Percentiles rank a stretch among this genome's conserved stretches.
Evolutionary conservation across 345 rosid species (phyloP).

Genomic region (Eucalyptus caleyi): DNA sequence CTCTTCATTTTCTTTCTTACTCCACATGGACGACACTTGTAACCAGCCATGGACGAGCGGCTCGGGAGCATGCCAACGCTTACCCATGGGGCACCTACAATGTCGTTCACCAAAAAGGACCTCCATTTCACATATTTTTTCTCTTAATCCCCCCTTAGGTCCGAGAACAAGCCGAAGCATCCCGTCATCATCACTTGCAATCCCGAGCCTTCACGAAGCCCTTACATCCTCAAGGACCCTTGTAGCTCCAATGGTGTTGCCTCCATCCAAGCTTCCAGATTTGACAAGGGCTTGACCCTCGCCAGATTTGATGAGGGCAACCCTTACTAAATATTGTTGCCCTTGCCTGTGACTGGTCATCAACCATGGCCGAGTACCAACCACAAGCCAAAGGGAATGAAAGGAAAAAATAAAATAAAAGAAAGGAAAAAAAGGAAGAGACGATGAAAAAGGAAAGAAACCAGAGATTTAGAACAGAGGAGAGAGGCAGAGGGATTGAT

Average conservation of each 20-base stretch:
- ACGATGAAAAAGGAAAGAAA: neutral
- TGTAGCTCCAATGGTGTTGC: neutral
- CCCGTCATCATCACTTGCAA: neutral
- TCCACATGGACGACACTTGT: neutral
- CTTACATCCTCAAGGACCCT: neutral
- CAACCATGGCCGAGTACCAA: fast-evolving
- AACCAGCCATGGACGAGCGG: neutral
- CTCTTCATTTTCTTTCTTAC: neutral
- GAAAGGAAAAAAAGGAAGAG: neutral
- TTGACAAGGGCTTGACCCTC: neutral
- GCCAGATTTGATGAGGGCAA: no score
- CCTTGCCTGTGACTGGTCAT: fast-evolving
- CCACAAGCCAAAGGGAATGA: neutral
- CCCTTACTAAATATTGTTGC: neutral
- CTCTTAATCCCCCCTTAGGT: neutral
- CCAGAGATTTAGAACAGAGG: neutral
- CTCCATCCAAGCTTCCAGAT: neutral
- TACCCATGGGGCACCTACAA: neutral
- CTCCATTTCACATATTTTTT: neutral
- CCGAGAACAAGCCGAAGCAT: neutral
- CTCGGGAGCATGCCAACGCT: neutral
- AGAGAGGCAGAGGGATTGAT: neutral
- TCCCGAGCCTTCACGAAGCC: neutral
- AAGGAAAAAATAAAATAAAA: no score
- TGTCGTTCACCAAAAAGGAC: neutral